These are phyloP conservation scores for Gossypium sturtianum DNA, from an alignment of 345 rosid genomes.

Conservation along the genomic window DNA sequence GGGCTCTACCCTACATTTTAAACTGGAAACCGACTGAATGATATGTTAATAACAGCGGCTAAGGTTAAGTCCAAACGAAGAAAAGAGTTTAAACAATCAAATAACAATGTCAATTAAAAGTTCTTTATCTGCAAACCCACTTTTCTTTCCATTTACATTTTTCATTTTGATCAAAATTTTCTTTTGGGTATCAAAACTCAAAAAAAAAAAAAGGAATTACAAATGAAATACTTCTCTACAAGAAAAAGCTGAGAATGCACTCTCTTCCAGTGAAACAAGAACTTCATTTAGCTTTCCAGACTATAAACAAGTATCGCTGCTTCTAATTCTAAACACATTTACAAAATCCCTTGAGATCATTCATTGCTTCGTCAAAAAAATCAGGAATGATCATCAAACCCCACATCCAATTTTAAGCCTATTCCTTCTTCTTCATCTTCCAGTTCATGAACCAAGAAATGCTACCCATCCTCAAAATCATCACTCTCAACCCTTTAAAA, in stretches of 20 bases:
- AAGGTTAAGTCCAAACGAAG: too few species aligned
- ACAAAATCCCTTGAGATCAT: constrained; percentile 1
- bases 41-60: too few species aligned
- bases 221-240: background rate
- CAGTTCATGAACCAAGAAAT: background rate
- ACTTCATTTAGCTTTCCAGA: background rate
- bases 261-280: background rate
- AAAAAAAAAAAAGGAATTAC: background rate
- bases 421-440: background rate
- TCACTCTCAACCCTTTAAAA: constrained; percentile 8
- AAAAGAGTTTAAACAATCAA: background rate
- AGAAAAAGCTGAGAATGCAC: background rate
- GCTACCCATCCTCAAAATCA: background rate
- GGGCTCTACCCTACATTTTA: too few species aligned
- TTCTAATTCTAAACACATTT: constrained; percentile 1
- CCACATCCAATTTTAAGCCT: background rate
- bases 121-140: background rate
- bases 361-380: constrained; percentile 2
- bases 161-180: background rate
- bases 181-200: background rate
- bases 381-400: constrained; percentile 8
- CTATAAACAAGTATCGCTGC: background rate
- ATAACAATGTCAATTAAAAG: background rate
- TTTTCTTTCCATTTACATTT: constrained; percentile 1
- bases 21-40: too few species aligned